Base-by-base conservation (phyloP, 805 yeast species). In the Cyberlindnera suaveolens region DNA sequence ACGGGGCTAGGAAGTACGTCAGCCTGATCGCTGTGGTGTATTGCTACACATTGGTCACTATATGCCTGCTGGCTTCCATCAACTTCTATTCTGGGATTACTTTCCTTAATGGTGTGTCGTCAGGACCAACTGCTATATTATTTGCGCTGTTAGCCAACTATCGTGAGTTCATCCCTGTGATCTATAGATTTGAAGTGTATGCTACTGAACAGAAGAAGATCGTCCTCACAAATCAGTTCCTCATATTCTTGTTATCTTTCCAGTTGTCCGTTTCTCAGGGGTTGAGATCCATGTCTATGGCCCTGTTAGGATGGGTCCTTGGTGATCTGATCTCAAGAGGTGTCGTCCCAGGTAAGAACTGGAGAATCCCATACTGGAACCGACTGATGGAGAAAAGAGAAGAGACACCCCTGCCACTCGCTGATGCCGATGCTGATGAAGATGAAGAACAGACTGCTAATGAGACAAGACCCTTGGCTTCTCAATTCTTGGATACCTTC, bases 401-500 rank as follows among this genome's bases (percentile, higher is more conserved):
- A 34, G 38, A 26, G 2, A 44, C 48, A 11, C 51, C 51, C 4
- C 18, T 38, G 32, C 38, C n/a, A 29, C 9, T 19, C 9, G 36
- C 23, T 35, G 35, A 20, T 39, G 27, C 27, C 8, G 41, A 45
- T 15, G 56, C 49, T 31, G 41, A 18, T 31, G 40, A 45, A 33
- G 37, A 52, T 5, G 61, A 53, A 26, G 52, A 51, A 5, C 52
- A 49, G 8, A 52, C 50, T 15, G 51, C 53, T 17, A 45, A 54
- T 3, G 62, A 58, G 38, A 58, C 61, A 3, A 56, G 78, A 47
- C 77, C 78, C 2, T 57, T 74, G 43, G 67, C 77, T 5, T 64
- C 69, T 23, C 77, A 72, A 50, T 70, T 74, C 41, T 52, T 74
- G 36, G 75, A 73, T 56, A 67, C 74, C 1, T 72, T 74, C 43